phyloP scores from a whole-genome alignment of 176 grass and related monocot species.

The Juncus inflexus region DNA sequence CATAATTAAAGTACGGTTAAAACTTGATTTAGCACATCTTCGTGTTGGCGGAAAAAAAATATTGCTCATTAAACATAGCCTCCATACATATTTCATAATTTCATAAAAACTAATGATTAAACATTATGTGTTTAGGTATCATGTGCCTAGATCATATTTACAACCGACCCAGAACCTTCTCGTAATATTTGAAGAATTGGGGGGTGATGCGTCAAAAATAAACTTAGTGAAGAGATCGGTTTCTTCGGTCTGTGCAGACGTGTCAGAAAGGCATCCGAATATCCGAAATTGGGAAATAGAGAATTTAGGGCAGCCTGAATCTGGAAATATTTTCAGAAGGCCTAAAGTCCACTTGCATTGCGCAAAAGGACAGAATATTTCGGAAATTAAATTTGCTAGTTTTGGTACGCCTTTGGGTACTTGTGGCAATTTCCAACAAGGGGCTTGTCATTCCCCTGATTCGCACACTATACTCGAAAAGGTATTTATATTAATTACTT shows the following conservation, averaged over 20 bases:
- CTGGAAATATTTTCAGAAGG: conserved; percentile 24
- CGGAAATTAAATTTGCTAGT: conserved; percentile 92
- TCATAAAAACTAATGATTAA: conserved; percentile 6
- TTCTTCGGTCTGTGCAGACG: conserved; percentile 88
- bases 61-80: too few relatives aligned
- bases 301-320: conserved; percentile 44
- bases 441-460: conserved; percentile 66
- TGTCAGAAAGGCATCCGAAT: conserved; percentile 87
- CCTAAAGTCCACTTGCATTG: conserved; percentile 79
- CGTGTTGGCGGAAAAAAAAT: too few relatives aligned
- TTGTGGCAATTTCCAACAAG: conserved; percentile 82
- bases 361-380: conserved; percentile 72
- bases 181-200: conserved; percentile 94
- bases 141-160: conserved; percentile 90
- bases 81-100: neutral
- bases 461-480: conserved; percentile 70
- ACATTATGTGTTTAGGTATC: conserved; percentile 58
- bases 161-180: conserved; percentile 74
- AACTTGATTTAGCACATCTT: too few relatives aligned
- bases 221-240: conserved; percentile 68
- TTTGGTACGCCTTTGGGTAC: conserved; percentile 89
- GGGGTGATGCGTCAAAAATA: conserved; percentile 79
- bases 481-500: conserved; percentile 31
- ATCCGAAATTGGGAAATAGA: conserved; percentile 83
- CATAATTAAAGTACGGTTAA: too few relatives aligned